phyloP scores from a whole-genome alignment of 2,329 filamentous ascomycete genomes.

The Cryphonectria carpinicola region DNA sequence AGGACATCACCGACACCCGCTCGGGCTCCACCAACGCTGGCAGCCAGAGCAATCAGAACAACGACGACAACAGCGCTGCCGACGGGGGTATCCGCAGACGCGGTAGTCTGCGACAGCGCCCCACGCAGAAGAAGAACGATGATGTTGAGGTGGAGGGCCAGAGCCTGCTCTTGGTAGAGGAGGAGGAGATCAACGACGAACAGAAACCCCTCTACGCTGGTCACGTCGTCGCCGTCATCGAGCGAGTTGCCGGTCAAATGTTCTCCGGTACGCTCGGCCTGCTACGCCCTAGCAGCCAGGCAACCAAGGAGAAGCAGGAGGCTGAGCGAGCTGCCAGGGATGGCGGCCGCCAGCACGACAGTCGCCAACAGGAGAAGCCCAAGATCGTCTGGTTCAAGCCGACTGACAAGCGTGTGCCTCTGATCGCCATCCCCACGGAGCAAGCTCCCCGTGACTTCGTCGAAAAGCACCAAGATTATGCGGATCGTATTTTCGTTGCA shows the following conservation, averaged over 20 bases:
- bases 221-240: constrained; percentile 95
- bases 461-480: constrained; percentile 97
- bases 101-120: constrained; percentile 92
- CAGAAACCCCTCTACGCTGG: constrained; percentile 97
- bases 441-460: constrained; percentile 98
- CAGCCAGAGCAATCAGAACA: constrained; percentile 64
- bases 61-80: constrained; percentile 61
- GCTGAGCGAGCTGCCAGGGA: constrained; percentile 92
- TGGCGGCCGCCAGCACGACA: constrained; percentile 76
- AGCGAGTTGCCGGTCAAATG: constrained; percentile 97
- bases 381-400: constrained; percentile 99
- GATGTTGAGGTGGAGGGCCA: constrained; percentile 99
- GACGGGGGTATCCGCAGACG: constrained; percentile 90
- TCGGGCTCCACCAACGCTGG: constrained; percentile 75
- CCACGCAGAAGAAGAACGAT: constrained; percentile 99
- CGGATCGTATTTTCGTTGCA: constrained; percentile 96
- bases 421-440: constrained; percentile 98
- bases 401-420: constrained; percentile 95
- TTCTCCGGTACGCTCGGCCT: constrained; percentile 96
- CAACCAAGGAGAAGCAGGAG: constrained; percentile 99
- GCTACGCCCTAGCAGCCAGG: constrained; percentile 93
- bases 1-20: constrained; percentile 94
- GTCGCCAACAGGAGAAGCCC: constrained; percentile 90
- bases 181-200: constrained; percentile 98
- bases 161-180: constrained; percentile 92